Evolutionary conservation across 495 filamentous ascomycete genomes (phyloP).

Genomic region (Penicillium ochrochloron): DNA sequence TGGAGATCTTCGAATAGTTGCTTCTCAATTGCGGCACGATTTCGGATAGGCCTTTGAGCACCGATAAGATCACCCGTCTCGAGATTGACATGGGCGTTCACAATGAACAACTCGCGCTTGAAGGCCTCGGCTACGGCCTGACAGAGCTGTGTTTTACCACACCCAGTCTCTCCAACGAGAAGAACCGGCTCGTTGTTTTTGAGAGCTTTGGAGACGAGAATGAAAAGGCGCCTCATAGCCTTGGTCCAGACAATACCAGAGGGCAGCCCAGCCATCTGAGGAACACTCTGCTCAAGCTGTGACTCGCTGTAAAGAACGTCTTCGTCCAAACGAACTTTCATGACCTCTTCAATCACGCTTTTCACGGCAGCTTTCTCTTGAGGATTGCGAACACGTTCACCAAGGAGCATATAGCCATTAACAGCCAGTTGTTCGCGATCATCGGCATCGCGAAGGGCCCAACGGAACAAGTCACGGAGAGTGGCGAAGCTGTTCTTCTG

Average conservation of each 20-base stretch:
- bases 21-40: conserved; percentile 70
- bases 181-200: conserved; percentile 92
- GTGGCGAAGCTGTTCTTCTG: conserved; percentile 98
- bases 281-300: conserved; percentile 49
- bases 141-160: conserved; percentile 95
- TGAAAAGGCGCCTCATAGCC: conserved; percentile 88
- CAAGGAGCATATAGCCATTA: conserved; percentile 95
- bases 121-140: conserved; percentile 86
- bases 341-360: conserved; percentile 85
- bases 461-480: conserved; percentile 92
- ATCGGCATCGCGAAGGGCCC: conserved; percentile 87
- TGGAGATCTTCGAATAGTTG: conserved; percentile 67
- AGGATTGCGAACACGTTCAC: conserved; percentile 88
- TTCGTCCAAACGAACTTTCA: conserved; percentile 83
- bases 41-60: conserved; percentile 88
- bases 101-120: conserved; percentile 74
- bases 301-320: conserved; percentile 71
- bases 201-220: conserved; percentile 82
- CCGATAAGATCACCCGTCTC: conserved; percentile 98
- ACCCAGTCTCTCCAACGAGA: conserved; percentile 94
- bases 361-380: conserved; percentile 86
- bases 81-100: conserved; percentile 97
- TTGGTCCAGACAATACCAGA: conserved; percentile 87
- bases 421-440: conserved; percentile 85
- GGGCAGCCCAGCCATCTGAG: conserved; percentile 44